Evolutionary conservation across 768 basidiomycete genomes (phyloP), one percentile per base, ranked within the genome.

Genomic region (Amanita thiersii): DNA sequence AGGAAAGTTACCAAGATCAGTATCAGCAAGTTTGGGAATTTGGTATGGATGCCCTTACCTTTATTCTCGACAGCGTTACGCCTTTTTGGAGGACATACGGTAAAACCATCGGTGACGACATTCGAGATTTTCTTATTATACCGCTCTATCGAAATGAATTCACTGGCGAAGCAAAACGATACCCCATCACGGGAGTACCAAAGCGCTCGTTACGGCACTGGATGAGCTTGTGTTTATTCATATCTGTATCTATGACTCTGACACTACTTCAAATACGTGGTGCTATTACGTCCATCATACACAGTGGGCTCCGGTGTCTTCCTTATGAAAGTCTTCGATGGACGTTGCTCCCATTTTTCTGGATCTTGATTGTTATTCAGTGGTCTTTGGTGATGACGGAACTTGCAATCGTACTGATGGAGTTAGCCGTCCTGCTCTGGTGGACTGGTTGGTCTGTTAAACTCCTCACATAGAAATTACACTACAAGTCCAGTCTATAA

Each of bases 61-160:
- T 88, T 43, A 59, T 87, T 37, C 66, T 88, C 32, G 85, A 86
- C 51, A 79, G 76, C 2, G 78, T 87, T 10, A 77, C 85, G 1
- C 86, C 86, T 0, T 75, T 88, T 53, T 87, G 86, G 86, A 68
- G 85, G 47, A 83, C 72, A 24, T 86, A 87, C 46, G 86, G 86
- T 39, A 86, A 82, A 52, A 73, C 75, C n/a, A 86, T 88, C 39
- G 81, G 83, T 23, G 75, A 84, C 53, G 86, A 88, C 51, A 70
- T 85, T 32, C 77, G 79, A 35, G 83, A 86, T 47, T 87, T 87
- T 54, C 74, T 87, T 45, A 83, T 88, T 50, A 77, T 88, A 44
- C 86, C 86, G 5, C 71, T 84, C 51, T 88, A 88, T 47, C 75
- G 86, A 24, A 85, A 88, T 55, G 86, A 87, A 54, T 88, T 86